phyloP scores from a whole-genome alignment of 2,329 filamentous ascomycete genomes.

The Trematosphaeria pertusa region DNA sequence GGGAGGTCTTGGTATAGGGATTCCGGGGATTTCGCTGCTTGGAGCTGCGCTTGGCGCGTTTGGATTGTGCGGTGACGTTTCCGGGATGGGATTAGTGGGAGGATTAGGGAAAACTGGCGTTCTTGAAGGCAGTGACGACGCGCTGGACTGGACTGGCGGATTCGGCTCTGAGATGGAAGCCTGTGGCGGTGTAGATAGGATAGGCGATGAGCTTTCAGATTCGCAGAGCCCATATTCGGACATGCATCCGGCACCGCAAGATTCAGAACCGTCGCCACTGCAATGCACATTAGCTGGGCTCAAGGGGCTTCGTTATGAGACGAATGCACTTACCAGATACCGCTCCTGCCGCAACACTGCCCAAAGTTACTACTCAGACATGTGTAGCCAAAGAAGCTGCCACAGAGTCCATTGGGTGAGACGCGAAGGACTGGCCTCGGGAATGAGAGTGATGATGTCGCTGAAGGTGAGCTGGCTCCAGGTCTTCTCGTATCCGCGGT shows the following conservation, averaged over 20 bases:
- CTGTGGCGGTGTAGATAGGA: background rate
- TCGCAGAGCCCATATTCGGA: background rate
- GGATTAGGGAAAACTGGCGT: too few species aligned
- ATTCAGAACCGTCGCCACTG: too few species aligned
- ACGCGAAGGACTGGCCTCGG: background rate
- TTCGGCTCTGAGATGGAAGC: too few species aligned
- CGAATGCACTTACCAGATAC: slow-evolving; percentile 2
- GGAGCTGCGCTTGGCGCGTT: too few species aligned
- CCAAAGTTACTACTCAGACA: slow-evolving; percentile 8
- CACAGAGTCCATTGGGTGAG: slow-evolving; percentile 10
- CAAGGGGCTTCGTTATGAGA: background rate
- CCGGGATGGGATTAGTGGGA: too few species aligned
- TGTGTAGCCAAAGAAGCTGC: slow-evolving; percentile 2
- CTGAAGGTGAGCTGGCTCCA: background rate
- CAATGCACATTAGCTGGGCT: too few species aligned
- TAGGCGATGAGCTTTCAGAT: background rate
- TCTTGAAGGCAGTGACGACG: too few species aligned
- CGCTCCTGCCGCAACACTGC: slow-evolving; percentile 5
- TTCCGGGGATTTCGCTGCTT: too few species aligned
- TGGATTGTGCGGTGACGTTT: too few species aligned
- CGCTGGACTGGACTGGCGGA: too few species aligned
- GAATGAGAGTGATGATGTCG: background rate
- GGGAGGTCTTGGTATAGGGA: too few species aligned
- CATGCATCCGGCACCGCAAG: slow-evolving; percentile 1
- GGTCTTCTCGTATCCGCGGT: background rate